Conservation (phyloP, 192 early-diverging fungal genomes). For the Backusella mclennaniae region DNA sequence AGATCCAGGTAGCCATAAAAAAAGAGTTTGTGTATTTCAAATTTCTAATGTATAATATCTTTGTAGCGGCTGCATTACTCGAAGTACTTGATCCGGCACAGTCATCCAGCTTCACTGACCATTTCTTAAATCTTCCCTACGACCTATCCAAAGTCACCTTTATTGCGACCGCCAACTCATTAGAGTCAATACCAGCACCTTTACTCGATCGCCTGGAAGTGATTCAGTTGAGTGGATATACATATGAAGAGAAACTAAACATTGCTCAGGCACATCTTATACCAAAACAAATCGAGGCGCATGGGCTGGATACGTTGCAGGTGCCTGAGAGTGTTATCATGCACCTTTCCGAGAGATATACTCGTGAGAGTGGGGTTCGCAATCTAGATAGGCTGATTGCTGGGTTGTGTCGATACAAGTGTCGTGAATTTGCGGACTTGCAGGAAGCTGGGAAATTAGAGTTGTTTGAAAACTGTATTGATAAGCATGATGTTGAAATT, state of each 20-base stretch:
- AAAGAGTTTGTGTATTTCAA: not conserved
- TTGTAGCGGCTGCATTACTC: slow-evolving; percentile 64
- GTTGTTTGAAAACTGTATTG: slow-evolving; percentile 48
- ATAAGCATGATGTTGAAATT: slow-evolving; percentile 47
- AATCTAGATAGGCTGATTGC: slow-evolving; percentile 73
- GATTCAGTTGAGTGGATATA: slow-evolving; percentile 77
- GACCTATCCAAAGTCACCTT: slow-evolving; percentile 70
- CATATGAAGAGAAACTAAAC: slow-evolving; percentile 77
- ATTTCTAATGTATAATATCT: not conserved
- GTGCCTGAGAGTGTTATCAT: slow-evolving; percentile 57
- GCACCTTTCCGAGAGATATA: slow-evolving; percentile 70
- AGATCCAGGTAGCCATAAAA: slow-evolving; percentile 49
- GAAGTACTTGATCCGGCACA: slow-evolving; percentile 91
- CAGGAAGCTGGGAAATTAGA: slow-evolving; percentile 40
- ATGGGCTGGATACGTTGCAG: slow-evolving; percentile 55
- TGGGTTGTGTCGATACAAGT: slow-evolving; percentile 62
- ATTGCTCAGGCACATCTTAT: slow-evolving; percentile 73
- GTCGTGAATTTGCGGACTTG: slow-evolving; percentile 64
- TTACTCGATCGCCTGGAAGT: slow-evolving; percentile 84
- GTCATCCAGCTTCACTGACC: slow-evolving; percentile 76
- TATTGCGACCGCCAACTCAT: slow-evolving; percentile 80
- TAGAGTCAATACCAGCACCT: slow-evolving; percentile 76
- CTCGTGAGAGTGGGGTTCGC: slow-evolving; percentile 81
- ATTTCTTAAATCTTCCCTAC: slow-evolving; percentile 75
- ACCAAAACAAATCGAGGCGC: slow-evolving; percentile 67